Evolutionary conservation across 2,329 filamentous ascomycete species (phyloP).

Genomic region (Hypocrella siamensis): DNA sequence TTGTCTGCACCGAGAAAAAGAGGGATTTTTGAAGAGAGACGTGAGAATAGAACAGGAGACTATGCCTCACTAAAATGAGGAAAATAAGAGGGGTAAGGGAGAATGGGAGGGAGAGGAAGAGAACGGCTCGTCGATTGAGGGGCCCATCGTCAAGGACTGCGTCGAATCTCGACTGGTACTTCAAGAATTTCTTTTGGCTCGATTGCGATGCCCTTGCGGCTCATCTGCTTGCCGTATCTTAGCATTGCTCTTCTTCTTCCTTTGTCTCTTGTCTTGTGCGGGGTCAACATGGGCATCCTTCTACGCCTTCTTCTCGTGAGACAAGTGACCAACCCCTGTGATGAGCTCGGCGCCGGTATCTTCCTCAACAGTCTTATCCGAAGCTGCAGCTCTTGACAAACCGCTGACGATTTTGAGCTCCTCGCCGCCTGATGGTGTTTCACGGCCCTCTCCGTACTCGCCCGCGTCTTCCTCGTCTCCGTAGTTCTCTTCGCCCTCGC

Average conservation of each 20-base stretch:
- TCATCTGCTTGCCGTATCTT: conserved; percentile 18
- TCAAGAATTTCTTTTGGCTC: conserved; percentile 6
- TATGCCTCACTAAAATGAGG: too few species aligned
- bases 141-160: too few species aligned
- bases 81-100: too few species aligned
- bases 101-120: too few species aligned
- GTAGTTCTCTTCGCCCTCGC: conserved; percentile 23
- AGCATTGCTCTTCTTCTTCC: conserved; percentile 8
- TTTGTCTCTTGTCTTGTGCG: not conserved
- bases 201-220: conserved; percentile 3
- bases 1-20: too few species aligned
- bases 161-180: conserved; percentile 13
- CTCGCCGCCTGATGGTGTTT: conserved; percentile 6
- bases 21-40: too few species aligned
- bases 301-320: conserved; percentile 7
- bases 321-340: conserved; percentile 40
- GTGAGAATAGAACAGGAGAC: too few species aligned
- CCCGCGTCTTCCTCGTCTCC: conserved; percentile 18
- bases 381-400: conserved; percentile 4
- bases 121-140: too few species aligned
- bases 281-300: not conserved
- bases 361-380: conserved; percentile 14
- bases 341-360: conserved; percentile 42
- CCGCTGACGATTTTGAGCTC: conserved; percentile 5
- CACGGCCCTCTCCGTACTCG: conserved; percentile 24